Evolutionary conservation across 2,329 filamentous ascomycete genomes (phyloP).

Genomic region (Coniochaeta prunicola): DNA sequence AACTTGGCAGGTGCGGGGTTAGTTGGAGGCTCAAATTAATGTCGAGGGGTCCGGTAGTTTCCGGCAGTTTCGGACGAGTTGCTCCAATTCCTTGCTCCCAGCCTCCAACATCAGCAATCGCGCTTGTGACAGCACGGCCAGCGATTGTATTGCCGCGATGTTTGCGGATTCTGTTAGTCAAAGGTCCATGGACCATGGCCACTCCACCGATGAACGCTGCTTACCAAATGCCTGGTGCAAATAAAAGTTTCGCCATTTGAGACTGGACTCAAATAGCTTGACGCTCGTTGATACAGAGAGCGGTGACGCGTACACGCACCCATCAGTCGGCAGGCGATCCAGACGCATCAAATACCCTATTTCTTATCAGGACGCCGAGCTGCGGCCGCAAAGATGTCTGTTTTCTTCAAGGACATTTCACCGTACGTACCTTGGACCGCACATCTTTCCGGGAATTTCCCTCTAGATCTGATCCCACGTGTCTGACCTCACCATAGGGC

Average conservation of each 20-base stretch:
- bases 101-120: not conserved
- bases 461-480: not conserved
- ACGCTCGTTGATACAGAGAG: not conserved
- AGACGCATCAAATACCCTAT: not conserved
- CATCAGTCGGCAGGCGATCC: not conserved
- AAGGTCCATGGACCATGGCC: not conserved
- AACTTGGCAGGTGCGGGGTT: not conserved
- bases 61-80: no score
- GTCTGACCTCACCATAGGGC: constrained; percentile 13
- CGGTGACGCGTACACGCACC: not conserved
- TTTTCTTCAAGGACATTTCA: constrained; percentile 30
- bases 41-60: not conserved
- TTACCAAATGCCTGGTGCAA: not conserved
- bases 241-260: not conserved
- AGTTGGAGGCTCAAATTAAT: not conserved
- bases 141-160: not conserved
- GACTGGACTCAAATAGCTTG: not conserved
- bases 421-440: constrained; percentile 15
- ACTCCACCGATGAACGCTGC: not conserved
- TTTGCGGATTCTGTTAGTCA: not conserved
- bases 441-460: not conserved
- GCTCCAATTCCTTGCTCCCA: not conserved
- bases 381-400: constrained; percentile 20
- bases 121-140: not conserved
- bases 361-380: not conserved